Percentiles rank a stretch among this genome's conserved stretches.
phyloP scores from a whole-genome alignment of 345 rosid genomes.

The Acer negundo region DNA sequence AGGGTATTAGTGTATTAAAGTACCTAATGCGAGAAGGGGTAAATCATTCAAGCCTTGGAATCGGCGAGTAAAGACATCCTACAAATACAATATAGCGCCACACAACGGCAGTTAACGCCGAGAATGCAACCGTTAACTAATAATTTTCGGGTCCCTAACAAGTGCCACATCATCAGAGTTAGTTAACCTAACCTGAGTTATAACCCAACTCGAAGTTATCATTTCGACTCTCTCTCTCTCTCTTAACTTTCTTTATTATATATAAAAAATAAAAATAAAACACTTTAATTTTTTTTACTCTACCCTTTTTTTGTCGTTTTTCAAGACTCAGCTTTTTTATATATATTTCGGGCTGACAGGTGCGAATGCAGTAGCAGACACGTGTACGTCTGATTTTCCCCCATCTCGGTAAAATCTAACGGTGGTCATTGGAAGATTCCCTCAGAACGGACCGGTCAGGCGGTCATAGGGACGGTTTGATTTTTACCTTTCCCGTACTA shows the following conservation, averaged over 20 bases:
- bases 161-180: constrained; percentile 12
- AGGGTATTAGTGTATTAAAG: constrained; percentile 1
- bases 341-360: not conserved
- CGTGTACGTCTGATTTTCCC: constrained; percentile 3
- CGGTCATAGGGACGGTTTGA: constrained; percentile 18
- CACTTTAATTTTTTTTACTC: not conserved
- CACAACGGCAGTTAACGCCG: not conserved
- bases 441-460: constrained; percentile 20
- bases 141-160: constrained; percentile 6
- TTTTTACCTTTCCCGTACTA: not conserved
- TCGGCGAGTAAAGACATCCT: not conserved
- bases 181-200: constrained; percentile 29
- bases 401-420: constrained; percentile 24
- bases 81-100: no score
- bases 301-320: constrained; percentile 28
- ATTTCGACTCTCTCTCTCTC: not conserved
- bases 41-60: not conserved
- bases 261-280: not conserved
- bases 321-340: constrained; percentile 7
- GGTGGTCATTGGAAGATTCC: constrained; percentile 24
- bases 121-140: constrained; percentile 4
- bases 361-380: constrained; percentile 5
- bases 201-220: constrained; percentile 21
- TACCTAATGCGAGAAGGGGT: not conserved
- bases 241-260: not conserved